Base-by-base conservation (phyloP, 2,329 filamentous ascomycete species). In the Ramularia collo-cygni region DNA sequence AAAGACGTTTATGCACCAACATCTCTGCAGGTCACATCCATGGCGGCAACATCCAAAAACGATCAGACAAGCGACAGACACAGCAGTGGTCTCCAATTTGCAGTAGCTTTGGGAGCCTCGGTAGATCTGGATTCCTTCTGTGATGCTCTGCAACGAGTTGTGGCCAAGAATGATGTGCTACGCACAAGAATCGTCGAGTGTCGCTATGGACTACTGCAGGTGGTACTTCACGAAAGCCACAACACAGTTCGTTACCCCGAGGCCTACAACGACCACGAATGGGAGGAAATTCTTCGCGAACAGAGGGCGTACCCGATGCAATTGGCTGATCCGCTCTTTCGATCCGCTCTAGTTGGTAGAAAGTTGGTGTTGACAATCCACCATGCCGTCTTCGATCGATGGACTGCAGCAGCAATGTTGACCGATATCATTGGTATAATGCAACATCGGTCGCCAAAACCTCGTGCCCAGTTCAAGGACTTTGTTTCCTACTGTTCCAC, bases 361-460 rank as follows among this genome's bases (percentile, higher is more conserved):
- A 12, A 28, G 21, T 27, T 36, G n/a, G 34, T 36, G 7, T 9
- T 36, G 5, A 36, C 34, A 13, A 27, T 36, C 3, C 34, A 36
- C 28, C 34, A 36, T 14, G 34, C 34, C 4, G 15, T 36, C n/a
- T 36, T 6, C 19, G 34, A 36, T 12, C 18, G 17, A 13, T 27
- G 9, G 4, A 14, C 34, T 9, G 9, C 17, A 6, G 19, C 12
- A 14, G n/a, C 13, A 13, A 27, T 36, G 13, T 15, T n/a, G 18
- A 13, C 10, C 18, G 8, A 36, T 6, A 15, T 36, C 10, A 4
- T 6, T 3, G 5, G 15, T 5, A 27, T 16, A 5, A 4, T 36
- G 28, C 12, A 29, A 4, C 28, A 29, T 12, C 28, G 4, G n/a
- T 12, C 10, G 10, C 28, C 28, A 12, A 12, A 29, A 14, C 28